A percentile compares a stretch with the other conserved stretches of the same genome.
These are phyloP conservation scores for Penicillium sp. DNA, from an alignment of 2,329 filamentous ascomycete species.

Conservation along the genomic window DNA sequence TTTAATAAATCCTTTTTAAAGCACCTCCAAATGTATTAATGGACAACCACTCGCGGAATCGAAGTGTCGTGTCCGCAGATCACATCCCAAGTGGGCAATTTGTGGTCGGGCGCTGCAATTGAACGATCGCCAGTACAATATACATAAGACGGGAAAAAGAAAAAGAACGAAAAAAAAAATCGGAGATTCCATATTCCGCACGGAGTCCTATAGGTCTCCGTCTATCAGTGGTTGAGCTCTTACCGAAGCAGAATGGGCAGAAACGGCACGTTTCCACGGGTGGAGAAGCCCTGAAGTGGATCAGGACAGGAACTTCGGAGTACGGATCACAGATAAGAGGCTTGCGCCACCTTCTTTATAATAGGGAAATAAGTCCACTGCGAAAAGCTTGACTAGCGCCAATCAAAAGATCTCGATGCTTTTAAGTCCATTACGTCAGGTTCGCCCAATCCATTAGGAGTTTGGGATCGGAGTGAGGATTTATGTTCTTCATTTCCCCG, in stretches of 20 bases:
- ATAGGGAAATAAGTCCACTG: not conserved
- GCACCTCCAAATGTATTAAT: no score
- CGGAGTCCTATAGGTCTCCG: not conserved
- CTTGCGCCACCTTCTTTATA: conserved; percentile 6
- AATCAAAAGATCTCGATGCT: conserved; percentile 13
- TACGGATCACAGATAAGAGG: not conserved
- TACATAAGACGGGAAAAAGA: not conserved
- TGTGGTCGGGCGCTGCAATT: no score
- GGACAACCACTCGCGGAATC: no score
- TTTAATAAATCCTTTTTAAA: no score
- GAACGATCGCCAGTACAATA: no score
- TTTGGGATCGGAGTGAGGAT: not conserved
- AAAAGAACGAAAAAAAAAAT: not conserved
- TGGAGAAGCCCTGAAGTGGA: conserved; percentile 2
- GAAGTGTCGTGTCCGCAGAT: no score
- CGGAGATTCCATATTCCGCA: not conserved
- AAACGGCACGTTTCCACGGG: conserved; percentile 1
- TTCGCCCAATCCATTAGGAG: not conserved
- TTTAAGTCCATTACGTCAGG: conserved; percentile 14
- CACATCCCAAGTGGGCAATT: no score
- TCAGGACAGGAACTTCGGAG: conserved; percentile 16
- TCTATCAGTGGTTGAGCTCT: not conserved
- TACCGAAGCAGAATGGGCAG: not conserved
- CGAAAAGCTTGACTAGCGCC: conserved; percentile 6
- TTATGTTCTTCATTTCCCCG: not conserved